Evolutionary conservation across 768 basidiomycete species (phyloP).

Genomic region (Suillus luteus): DNA sequence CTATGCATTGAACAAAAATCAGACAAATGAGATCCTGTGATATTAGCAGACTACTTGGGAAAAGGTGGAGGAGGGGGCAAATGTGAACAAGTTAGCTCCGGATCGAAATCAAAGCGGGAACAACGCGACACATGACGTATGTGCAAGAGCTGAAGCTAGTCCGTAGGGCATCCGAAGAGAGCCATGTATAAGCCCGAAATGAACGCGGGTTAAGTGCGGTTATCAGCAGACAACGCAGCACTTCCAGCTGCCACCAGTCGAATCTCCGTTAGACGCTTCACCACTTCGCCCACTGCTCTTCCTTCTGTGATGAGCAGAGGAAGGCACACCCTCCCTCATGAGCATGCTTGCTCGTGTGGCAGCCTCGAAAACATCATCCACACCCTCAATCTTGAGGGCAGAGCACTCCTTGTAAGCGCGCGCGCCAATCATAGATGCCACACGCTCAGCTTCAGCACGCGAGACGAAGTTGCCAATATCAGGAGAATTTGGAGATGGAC

Average conservation of each 20-base stretch:
- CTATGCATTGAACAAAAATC: conserved; percentile 20
- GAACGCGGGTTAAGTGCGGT: conserved; percentile 3
- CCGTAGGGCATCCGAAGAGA: conserved; percentile 9
- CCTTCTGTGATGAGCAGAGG: conserved; percentile 53
- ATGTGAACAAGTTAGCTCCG: conserved; percentile 8
- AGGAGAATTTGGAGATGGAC: conserved; percentile 56
- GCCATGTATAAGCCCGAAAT: neutral
- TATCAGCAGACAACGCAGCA: conserved; percentile 72
- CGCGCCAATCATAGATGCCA: conserved; percentile 84
- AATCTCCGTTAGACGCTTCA: conserved; percentile 38
- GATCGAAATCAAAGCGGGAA: conserved; percentile 4
- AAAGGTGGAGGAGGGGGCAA: neutral
- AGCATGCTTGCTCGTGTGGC: conserved; percentile 97
- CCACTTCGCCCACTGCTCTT: conserved; percentile 49
- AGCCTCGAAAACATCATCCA: conserved; percentile 97
- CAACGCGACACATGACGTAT: conserved; percentile 10
- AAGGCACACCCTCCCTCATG: conserved; percentile 80
- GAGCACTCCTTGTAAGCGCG: conserved; percentile 95
- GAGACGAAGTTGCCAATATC: conserved; percentile 62
- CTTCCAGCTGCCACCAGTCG: conserved; percentile 47
- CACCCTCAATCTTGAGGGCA: conserved; percentile 85
- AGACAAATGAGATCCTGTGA: conserved; percentile 20
- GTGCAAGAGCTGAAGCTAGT: conserved; percentile 9
- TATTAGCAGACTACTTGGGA: conserved; percentile 14
- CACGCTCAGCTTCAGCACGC: conserved; percentile 79